phyloP scores from a whole-genome alignment of 163 green algal species.

The Scenedesmus sp. region DNA sequence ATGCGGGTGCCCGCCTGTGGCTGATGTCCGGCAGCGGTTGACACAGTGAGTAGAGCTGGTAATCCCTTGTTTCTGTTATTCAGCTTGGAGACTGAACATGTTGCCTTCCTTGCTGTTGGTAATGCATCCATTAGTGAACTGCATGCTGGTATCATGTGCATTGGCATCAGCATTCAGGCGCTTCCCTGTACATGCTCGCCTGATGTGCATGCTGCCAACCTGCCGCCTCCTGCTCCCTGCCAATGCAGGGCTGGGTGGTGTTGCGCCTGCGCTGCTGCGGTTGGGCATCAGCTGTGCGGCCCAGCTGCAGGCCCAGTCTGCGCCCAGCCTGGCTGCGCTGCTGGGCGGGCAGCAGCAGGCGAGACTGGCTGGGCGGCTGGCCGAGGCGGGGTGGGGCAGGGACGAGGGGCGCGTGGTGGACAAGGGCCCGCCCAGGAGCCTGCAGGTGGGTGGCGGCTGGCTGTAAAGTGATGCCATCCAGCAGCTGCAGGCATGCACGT shows the following conservation, averaged over 20 bases:
- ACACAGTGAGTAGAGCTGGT: too few relatives aligned
- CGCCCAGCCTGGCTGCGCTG: background rate
- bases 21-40: too few relatives aligned
- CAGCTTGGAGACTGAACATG: too few relatives aligned
- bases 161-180: too few relatives aligned
- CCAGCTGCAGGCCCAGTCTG: constrained; percentile 39
- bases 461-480: background rate
- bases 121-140: background rate
- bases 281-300: constrained; percentile 48
- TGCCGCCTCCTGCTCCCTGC: background rate
- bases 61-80: too few relatives aligned
- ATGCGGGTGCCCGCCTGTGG: background rate
- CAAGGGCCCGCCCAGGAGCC: constrained; percentile 60
- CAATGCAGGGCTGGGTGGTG: constrained; percentile 66
- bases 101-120: too few relatives aligned
- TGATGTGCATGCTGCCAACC: background rate
- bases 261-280: constrained; percentile 58
- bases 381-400: constrained; percentile 54
- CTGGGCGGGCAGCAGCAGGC: constrained; percentile 16
- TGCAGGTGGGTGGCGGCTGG: constrained; percentile 50
- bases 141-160: background rate
- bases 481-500: background rate
- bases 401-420: constrained; percentile 56
- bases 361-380: constrained; percentile 54
- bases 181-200: background rate